Percentiles rank a stretch among this genome's conserved stretches.
phyloP scores from a whole-genome alignment of 2,329 filamentous ascomycete genomes.

The Alternaria brassicicola region DNA sequence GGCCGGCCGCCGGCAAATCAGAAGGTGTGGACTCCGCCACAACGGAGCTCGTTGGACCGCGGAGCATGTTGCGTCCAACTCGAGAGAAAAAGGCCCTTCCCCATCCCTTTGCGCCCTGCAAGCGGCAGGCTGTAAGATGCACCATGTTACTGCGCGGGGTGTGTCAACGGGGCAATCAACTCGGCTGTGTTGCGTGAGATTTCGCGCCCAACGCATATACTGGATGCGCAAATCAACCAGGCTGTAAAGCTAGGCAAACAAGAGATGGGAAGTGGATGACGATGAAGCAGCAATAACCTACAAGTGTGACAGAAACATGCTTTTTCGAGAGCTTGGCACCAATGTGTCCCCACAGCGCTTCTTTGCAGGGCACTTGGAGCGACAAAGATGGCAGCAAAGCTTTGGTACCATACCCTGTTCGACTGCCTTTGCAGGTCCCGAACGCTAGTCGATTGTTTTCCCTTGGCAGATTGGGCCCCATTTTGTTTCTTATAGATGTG shows the following conservation, averaged over 20 bases:
- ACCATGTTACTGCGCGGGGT: not conserved
- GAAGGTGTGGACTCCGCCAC: not conserved
- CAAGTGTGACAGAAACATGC: not conserved
- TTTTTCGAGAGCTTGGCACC: not conserved
- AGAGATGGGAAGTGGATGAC: not conserved
- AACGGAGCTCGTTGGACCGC: not conserved
- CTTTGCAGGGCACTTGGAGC: not conserved
- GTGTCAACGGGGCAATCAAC: not conserved
- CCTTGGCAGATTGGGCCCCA: not conserved
- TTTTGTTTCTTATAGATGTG: not conserved
- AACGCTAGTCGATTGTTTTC: not conserved
- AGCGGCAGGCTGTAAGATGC: not conserved
- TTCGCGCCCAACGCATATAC: not conserved
- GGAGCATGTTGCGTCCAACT: not conserved
- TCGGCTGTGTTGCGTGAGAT: not conserved
- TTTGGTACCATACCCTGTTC: not conserved
- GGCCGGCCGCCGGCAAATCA: not conserved
- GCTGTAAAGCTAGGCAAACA: not conserved
- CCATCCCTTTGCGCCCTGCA: not conserved
- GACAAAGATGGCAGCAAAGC: conserved; percentile 8
- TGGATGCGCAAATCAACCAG: not conserved
- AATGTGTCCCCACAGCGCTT: not conserved
- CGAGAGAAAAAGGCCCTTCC: not conserved
- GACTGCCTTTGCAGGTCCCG: not conserved
- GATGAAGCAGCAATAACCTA: not conserved